Base-by-base conservation (phyloP, 2,329 filamentous ascomycete species). In the Pezicula carpinea region DNA sequence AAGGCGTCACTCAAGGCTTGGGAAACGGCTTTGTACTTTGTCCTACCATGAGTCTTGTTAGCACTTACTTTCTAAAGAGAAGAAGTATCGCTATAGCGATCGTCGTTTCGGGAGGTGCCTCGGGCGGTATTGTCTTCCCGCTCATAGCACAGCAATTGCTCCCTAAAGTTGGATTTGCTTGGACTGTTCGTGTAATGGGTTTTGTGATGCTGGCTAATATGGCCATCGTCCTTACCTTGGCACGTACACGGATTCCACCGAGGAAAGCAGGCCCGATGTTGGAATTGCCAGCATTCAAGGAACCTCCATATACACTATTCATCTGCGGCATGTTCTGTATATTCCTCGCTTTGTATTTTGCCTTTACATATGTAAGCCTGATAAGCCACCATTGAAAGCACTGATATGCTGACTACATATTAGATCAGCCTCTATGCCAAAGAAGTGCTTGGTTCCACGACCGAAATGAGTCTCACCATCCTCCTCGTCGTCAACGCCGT, bases 401-500 rank as follows among this genome's bases (percentile, higher is more conserved):
- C 34, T 1, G 10, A 38, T 8, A 26, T 26, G 11, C 23, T 26
- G 11, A 26, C 23, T 2, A 26, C 23, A 26, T 8, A 21, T 7
- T 15, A 40, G 38, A 40, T 40, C 6, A 40, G 23, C 21, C 38
- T 40, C 38, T 40, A 40, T 8, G 38, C 38, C 22, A 40, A 40
- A 40, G 18, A 40, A n/a, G 18, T 40, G 6, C 38, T 40, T 15
- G 38, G 38, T n/a, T 22, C 38, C 14, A 21, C 38, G 15, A 40
- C 38, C 22, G 8, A 46, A 59, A 64, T 3, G 64, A 64, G 23
- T 69, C 72, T 75, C 47, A 66, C 72, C 48, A 59, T 77, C 6
- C 59, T 79, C 23, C 61, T 78, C 34, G 64, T 76, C 41, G 68
- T 78, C 63, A 78, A 78, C 53, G 71, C 69, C n/a, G 64, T 76